phyloP scores from a whole-genome alignment of 2,329 filamentous ascomycete genomes.

The Myotisia sp. region DNA sequence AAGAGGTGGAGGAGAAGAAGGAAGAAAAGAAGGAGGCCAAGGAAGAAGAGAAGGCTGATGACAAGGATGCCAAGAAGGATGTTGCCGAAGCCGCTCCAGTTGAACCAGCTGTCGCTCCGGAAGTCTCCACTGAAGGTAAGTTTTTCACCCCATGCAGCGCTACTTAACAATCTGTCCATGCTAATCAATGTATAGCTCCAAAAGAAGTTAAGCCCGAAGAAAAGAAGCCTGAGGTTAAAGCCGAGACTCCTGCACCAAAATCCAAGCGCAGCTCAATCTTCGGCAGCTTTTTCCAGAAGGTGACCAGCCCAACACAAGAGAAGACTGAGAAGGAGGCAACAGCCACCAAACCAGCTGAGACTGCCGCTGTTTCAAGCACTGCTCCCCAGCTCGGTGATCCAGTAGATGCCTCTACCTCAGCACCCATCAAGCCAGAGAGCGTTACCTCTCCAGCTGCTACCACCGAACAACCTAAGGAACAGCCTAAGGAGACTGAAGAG shows the following conservation, averaged over 20 bases:
- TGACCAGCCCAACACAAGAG: slow-evolving; percentile 27
- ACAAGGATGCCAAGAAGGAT: slow-evolving; percentile 18
- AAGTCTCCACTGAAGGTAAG: slow-evolving; percentile 26
- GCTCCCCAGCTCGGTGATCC: slow-evolving; percentile 36
- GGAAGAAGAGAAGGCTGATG: slow-evolving; percentile 28
- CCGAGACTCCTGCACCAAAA: slow-evolving; percentile 40
- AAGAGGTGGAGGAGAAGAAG: slow-evolving; percentile 33
- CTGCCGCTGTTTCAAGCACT: slow-evolving; percentile 33
- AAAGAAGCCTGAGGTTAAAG: slow-evolving; percentile 29
- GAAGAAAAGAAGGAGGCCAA: slow-evolving; percentile 8
- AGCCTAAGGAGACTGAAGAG: slow-evolving; percentile 16
- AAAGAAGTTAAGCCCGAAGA: slow-evolving; percentile 42
- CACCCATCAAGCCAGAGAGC: slow-evolving; percentile 28
- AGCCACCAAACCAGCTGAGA: slow-evolving; percentile 34
- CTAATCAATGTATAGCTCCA: slow-evolving; percentile 23
- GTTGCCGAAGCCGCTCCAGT: slow-evolving; percentile 27
- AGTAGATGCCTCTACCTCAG: slow-evolving; percentile 24
- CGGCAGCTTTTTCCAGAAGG: slow-evolving; percentile 62
- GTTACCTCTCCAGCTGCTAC: slow-evolving; percentile 28
- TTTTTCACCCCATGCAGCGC: slow-evolving; percentile 14
- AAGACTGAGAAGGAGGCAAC: slow-evolving; percentile 36
- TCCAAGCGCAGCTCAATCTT: slow-evolving; percentile 77
- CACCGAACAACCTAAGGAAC: slow-evolving; percentile 17
- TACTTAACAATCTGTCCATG: too few species aligned
- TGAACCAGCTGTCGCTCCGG: slow-evolving; percentile 30